Conservation (phyloP, 2,329 filamentous ascomycete genomes). For the Hypoxylon sp. region DNA sequence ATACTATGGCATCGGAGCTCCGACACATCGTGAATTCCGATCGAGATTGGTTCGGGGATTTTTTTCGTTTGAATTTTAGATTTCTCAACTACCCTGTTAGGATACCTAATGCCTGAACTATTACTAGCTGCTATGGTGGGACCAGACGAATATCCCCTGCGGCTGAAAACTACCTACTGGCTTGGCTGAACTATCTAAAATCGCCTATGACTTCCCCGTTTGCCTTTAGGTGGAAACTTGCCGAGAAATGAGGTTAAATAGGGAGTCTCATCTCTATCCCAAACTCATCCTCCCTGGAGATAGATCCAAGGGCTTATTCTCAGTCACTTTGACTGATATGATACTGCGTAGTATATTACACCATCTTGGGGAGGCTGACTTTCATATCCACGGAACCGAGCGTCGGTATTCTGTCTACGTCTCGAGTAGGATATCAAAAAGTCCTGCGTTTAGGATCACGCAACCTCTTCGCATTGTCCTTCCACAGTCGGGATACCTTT, state of each 20-base stretch:
- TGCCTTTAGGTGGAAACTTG: background rate
- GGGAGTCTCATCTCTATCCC: background rate
- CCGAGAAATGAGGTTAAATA: slow-evolving; percentile 1
- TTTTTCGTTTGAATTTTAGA: background rate
- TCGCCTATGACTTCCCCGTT: background rate
- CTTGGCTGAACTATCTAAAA: slow-evolving; percentile 22
- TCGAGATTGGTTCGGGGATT: slow-evolving; percentile 1
- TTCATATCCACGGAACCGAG: slow-evolving; percentile 1
- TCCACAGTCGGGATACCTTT: slow-evolving; percentile 16
- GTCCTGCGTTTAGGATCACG: background rate
- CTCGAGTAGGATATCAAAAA: slow-evolving; percentile 1
- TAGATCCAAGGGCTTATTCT: background rate
- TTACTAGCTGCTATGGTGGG: slow-evolving; percentile 24
- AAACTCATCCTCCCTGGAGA: background rate
- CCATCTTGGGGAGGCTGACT: slow-evolving; percentile 5
- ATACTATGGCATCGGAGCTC: slow-evolving; percentile 36
- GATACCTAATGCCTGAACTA: slow-evolving; percentile 7
- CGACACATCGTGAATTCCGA: slow-evolving; percentile 19
- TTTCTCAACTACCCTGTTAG: background rate
- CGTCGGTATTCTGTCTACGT: background rate
- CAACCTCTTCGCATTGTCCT: slow-evolving; percentile 28
- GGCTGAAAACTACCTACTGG: slow-evolving; percentile 23
- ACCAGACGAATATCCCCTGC: slow-evolving; percentile 28
- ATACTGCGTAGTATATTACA: slow-evolving; percentile 9
- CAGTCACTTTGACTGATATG: slow-evolving; percentile 4